Conservation (phyloP, 2,329 filamentous ascomycete genomes). For the Cryphonectria radicalis region DNA sequence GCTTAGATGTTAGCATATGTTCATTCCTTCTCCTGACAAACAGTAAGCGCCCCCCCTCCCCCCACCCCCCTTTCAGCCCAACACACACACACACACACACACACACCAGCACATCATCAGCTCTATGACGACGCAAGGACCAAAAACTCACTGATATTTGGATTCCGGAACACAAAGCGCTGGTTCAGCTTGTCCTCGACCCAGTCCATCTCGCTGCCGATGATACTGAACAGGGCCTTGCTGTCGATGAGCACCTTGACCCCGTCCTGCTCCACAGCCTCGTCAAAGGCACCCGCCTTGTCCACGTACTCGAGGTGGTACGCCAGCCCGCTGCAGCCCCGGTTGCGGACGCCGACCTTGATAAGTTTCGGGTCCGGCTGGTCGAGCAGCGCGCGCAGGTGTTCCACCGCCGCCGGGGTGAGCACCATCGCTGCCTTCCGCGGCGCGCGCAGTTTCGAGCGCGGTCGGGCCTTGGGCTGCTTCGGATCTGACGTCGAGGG, state of each 20-base stretch:
- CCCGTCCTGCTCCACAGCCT: conserved; percentile 92
- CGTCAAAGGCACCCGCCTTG: conserved; percentile 84
- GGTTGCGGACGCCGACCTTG: conserved; percentile 90
- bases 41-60: too few relatives aligned
- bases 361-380: conserved; percentile 92
- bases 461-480: conserved; percentile 59
- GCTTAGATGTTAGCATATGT: conserved; percentile 38
- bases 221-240: conserved; percentile 97
- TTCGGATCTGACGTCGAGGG: conserved; percentile 43
- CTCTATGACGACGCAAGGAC: not conserved
- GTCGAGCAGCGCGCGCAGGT: conserved; percentile 76
- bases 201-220: conserved; percentile 99
- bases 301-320: conserved; percentile 97
- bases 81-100: too few relatives aligned
- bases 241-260: conserved; percentile 96
- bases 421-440: conserved; percentile 92
- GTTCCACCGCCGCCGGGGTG: conserved; percentile 77
- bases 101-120: not conserved
- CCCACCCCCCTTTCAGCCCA: too few relatives aligned
- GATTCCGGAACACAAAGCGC: conserved; percentile 93
- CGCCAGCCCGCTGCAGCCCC: conserved; percentile 89
- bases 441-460: conserved; percentile 66
- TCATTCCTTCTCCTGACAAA: not conserved
- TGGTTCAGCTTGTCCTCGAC: conserved; percentile 92
- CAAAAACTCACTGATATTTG: conserved; percentile 89